Base-by-base conservation (phyloP, 345 rosid species). In the Hibiscus trionum region DNA sequence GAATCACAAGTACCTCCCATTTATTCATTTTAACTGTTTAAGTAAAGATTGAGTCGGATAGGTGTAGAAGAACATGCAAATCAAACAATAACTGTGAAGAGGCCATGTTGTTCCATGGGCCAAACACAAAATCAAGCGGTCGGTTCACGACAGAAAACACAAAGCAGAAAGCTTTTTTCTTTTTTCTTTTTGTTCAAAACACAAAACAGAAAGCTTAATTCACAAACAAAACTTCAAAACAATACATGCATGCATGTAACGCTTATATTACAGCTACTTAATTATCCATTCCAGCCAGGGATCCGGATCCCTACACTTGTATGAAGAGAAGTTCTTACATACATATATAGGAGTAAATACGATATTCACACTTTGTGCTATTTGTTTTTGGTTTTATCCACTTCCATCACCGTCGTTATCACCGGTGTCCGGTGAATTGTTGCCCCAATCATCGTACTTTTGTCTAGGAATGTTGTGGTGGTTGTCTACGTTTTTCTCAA, bases 381-480 rank as follows among this genome's bases (percentile, higher is more conserved):
- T 33, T 33, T 5, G 37, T 5, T 33, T 31, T 33, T 37, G 19
- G 17, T 3, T 37, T 42, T 47, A 66, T 66, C 71, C 59, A 67
- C 75, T 65, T 50, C 77, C 74, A 17, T 71, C 39, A 57, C 42
- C 61, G 14, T 21, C 17, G 27, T 52, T 46, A 64, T 39, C 81
- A 53, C 73, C 73, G 14, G 52, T 52, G 7, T 47, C 76, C 1
- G 73, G 62, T 47, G 68, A 33, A 56, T 66, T 53, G 42, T 42
- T 35, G 14, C 68, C 76, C 79, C 71, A 11, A 60, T 67, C 73
- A 24, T 66, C 35, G 61, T 78, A 82, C 72, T 80, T 26, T 44
- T 81, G 70, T 42, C 85, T 80, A 19, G 86, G 85, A 60, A 78
- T 83, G 66, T 2, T 75, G 66, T 78, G 86, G 80, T 85, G 88